phyloP scores from a whole-genome alignment of 257 asterid species.

The Solanum clarkiae region DNA sequence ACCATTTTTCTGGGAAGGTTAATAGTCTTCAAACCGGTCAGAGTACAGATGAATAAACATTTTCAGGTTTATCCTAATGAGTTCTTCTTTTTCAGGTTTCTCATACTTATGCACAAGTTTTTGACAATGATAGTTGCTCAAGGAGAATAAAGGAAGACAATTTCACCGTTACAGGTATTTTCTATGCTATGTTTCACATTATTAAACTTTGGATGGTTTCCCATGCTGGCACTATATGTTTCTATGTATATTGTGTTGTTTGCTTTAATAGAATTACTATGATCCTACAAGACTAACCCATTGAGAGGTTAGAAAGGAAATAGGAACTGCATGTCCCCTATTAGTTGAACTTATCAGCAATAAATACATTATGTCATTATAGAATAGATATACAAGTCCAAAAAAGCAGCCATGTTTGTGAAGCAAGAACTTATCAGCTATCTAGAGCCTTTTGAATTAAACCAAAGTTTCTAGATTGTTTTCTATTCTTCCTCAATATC shows the following conservation, averaged over 20 bases:
- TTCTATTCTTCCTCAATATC: conserved; percentile 87
- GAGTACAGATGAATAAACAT: too few relatives aligned
- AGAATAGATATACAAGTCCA: neutral
- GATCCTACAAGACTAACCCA: neutral
- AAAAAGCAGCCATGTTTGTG: neutral
- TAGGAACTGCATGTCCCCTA: neutral
- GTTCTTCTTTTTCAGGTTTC: neutral
- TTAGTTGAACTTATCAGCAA: neutral
- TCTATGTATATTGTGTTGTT: neutral
- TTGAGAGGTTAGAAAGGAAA: neutral
- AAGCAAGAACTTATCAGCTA: conserved; percentile 50
- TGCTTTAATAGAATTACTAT: neutral
- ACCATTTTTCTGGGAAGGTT: neutral
- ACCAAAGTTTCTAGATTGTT: conserved; percentile 49
- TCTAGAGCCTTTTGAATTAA: conserved; percentile 67
- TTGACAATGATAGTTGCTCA: neutral
- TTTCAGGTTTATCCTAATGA: too few relatives aligned
- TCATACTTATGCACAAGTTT: neutral
- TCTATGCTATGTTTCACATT: too few relatives aligned
- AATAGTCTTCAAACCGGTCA: neutral
- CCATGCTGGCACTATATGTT: neutral
- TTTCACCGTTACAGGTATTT: neutral
- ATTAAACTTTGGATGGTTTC: neutral
- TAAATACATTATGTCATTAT: neutral
- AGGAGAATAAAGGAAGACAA: neutral